Percentiles rank a stretch among this genome's conserved stretches.
phyloP scores from a whole-genome alignment of 352 stramenopile genomes.

The Sclerospora graminicola region DNA sequence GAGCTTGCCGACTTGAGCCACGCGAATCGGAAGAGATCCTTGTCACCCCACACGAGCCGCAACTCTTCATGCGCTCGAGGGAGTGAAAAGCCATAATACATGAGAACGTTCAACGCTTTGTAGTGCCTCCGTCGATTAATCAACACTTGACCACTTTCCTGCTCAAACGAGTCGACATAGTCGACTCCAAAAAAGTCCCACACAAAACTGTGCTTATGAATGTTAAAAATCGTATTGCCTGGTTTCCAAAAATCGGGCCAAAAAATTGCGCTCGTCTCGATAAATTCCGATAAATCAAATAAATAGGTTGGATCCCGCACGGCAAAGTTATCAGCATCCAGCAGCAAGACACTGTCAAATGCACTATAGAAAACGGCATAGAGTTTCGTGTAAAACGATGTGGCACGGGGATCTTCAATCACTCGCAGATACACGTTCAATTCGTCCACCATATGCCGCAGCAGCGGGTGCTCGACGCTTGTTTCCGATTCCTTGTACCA shows the following conservation, averaged over 20 bases:
- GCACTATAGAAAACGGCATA: conserved; percentile 42
- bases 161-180: conserved; percentile 63
- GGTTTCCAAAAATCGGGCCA: conserved; percentile 79
- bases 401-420: conserved; percentile 30
- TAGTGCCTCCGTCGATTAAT: conserved; percentile 47
- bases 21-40: conserved; percentile 73
- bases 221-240: conserved; percentile 68
- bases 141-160: conserved; percentile 72
- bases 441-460: conserved; percentile 27
- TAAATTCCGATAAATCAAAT: conserved; percentile 54
- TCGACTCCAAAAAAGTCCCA: conserved; percentile 60
- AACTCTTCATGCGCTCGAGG: conserved; percentile 35
- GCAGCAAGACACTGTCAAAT: conserved; percentile 44
- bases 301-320: conserved; percentile 49
- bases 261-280: conserved; percentile 52
- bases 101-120: conserved; percentile 52
- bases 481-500: conserved; percentile 37
- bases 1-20: conserved; percentile 63
- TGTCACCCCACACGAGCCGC: conserved; percentile 67
- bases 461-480: conserved; percentile 24
- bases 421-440: conserved; percentile 34
- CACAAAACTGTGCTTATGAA: conserved; percentile 50
- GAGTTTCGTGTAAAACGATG: conserved; percentile 46
- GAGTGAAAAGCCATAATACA: conserved; percentile 53
- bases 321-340: conserved; percentile 54